Conservation (phyloP, 306 rosid species). For the Heteromeles arbutifolia region DNA sequence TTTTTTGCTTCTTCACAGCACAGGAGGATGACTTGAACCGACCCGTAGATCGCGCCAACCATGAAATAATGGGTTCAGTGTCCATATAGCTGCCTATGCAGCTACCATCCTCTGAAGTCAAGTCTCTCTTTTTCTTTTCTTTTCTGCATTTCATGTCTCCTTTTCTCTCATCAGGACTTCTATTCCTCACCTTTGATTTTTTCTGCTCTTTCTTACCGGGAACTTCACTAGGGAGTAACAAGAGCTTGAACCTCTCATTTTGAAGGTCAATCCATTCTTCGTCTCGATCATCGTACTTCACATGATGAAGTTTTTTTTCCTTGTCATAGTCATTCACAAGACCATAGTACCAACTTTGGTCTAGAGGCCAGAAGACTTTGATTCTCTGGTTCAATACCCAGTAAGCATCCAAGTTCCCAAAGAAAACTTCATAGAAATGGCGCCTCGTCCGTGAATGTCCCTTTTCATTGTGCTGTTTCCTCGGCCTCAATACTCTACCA, state of each 20-base stretch:
- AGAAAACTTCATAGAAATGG: conserved; percentile 77
- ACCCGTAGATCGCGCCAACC: conserved; percentile 68
- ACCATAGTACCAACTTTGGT: conserved; percentile 91
- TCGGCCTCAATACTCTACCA: conserved; percentile 74
- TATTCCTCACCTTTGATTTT: conserved; percentile 26
- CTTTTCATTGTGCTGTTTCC: conserved; percentile 56
- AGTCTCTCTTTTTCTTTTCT: conserved; percentile 38
- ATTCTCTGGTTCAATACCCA: conserved; percentile 74
- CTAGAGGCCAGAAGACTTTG: conserved; percentile 95
- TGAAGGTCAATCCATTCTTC: conserved; percentile 92
- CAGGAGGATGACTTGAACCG: conserved; percentile 51
- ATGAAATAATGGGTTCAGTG: conserved; percentile 88
- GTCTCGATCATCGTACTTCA: conserved; percentile 91
- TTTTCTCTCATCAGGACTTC: conserved; percentile 36
- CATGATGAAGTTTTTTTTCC: conserved; percentile 62
- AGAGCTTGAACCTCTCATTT: conserved; percentile 85
- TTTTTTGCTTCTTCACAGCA: conserved; percentile 64
- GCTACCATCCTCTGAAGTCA: conserved; percentile 40
- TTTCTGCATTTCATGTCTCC: conserved; percentile 38
- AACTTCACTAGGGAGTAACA: conserved; percentile 83
- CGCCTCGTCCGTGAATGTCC: conserved; percentile 68
- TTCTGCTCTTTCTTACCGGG: conserved; percentile 46
- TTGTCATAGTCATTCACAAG: conserved; percentile 61
- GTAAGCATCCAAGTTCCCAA: conserved; percentile 52
- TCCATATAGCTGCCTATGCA: conserved; percentile 58